phyloP scores from a whole-genome alignment of 345 rosid species.

The Salix arbutifolia region DNA sequence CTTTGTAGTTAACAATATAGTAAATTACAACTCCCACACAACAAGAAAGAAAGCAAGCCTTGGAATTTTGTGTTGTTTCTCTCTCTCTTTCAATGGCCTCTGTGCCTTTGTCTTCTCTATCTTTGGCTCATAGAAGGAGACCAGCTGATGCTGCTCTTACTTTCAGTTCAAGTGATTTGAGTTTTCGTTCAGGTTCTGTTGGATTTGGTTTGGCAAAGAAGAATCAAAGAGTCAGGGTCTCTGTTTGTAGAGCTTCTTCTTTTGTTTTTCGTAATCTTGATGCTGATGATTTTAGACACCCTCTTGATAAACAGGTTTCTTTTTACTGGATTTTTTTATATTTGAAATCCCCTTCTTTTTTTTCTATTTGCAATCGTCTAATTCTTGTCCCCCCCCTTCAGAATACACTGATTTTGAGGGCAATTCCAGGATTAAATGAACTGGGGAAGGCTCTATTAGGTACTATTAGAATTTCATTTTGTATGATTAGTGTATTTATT shows the following conservation, averaged over 20 bases:
- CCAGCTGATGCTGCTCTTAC: neutral
- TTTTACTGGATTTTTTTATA: too few species aligned
- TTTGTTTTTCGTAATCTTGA: constrained; percentile 78
- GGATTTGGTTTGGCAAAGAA: constrained; percentile 28
- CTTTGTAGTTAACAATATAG: neutral
- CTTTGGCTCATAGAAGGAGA: constrained; percentile 20
- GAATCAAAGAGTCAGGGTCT: constrained; percentile 31
- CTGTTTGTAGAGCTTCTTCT: constrained; percentile 48
- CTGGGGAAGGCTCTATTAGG: constrained; percentile 76
- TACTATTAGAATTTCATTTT: constrained; percentile 14
- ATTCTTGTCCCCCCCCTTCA: constrained; percentile 14
- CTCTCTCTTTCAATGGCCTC: constrained; percentile 33
- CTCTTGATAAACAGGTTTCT: constrained; percentile 82
- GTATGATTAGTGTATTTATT: neutral
- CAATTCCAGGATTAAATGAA: constrained; percentile 85
- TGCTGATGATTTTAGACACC: constrained; percentile 94
- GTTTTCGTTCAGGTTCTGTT: constrained; percentile 15
- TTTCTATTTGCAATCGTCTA: neutral
- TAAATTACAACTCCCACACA: neutral
- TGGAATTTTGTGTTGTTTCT: neutral
- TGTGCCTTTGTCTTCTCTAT: constrained; percentile 36
- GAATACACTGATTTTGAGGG: constrained; percentile 84
- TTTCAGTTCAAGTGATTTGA: constrained; percentile 8
- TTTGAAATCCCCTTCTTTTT: neutral
- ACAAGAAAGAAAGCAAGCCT: constrained; percentile 2